Evolutionary conservation across 2,329 filamentous ascomycete species (phyloP).

Genomic region (Sporothrix brasiliensis): DNA sequence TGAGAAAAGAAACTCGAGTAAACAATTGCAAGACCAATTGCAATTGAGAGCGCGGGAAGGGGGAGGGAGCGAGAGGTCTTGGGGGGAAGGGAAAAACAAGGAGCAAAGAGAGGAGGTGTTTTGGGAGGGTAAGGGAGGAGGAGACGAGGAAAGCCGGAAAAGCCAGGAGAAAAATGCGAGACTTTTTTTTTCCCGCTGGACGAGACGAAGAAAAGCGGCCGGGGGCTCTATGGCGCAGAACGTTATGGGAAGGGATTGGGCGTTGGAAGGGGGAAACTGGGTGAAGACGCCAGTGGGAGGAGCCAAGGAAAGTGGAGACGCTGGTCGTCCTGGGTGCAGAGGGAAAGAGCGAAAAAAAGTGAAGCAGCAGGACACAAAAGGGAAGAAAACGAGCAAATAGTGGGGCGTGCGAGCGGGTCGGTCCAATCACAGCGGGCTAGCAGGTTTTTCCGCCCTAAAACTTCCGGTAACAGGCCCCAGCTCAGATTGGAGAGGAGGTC

Average conservation of each 20-base stretch:
- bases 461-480: constrained; percentile 33
- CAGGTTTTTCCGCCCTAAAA: constrained; percentile 38
- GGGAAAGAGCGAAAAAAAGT: constrained; percentile 27
- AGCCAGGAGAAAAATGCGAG: constrained; percentile 35
- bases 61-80: constrained; percentile 20
- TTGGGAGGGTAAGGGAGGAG: constrained; percentile 27
- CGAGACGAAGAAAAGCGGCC: constrained; percentile 33
- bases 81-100: constrained; percentile 25
- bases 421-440: constrained; percentile 35
- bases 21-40: constrained; percentile 57
- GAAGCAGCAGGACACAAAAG: constrained; percentile 2
- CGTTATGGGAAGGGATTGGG: constrained; percentile 2
- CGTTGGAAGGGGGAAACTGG: neutral
- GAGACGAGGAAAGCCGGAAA: constrained; percentile 35
- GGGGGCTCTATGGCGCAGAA: constrained; percentile 10
- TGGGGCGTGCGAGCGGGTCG: constrained; percentile 24
- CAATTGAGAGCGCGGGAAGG: constrained; percentile 53
- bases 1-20: constrained; percentile 45
- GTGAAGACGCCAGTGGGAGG: constrained; percentile 3
- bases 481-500: constrained; percentile 18
- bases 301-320: constrained; percentile 23
- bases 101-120: constrained; percentile 22
- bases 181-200: constrained; percentile 34
- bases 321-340: constrained; percentile 18
- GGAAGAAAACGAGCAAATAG: constrained; percentile 28